Base-by-base conservation (phyloP, 2,329 filamentous ascomycete species). In the Colletotrichum sp. region DNA sequence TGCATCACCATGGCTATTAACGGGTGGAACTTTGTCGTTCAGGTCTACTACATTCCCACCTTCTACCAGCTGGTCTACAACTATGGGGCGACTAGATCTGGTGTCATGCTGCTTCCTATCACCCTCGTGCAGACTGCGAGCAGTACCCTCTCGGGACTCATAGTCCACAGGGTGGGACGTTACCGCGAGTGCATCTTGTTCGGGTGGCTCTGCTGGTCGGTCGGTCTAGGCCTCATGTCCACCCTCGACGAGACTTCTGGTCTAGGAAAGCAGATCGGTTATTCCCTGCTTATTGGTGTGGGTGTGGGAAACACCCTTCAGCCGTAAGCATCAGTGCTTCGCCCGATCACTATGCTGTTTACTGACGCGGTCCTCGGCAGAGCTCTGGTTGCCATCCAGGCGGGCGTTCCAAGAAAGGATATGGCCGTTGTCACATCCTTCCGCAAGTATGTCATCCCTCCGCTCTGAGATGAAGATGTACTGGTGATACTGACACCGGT, bases 1-100 rank as follows among this genome's bases (percentile, higher is more conserved):
- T 90, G 88, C 76, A 77, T 91, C 26, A 90, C 89, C 18, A 90
- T 90, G 88, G 88, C 89, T 34, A 87, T 91, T 79, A 91, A 91
- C 67, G 90, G 90, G 5, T 91, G 90, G 90, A 91, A 91, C 78
- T 91, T 91, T 71, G 84, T 91, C 30, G 87, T 90, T 18, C 90
- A 91, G 77, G 83, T 90, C 9, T 89, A 89, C 77, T 89, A 86
- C 72, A 85, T 88, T 6, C 86, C 86, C 0, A 83, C 85, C 2
- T 88, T 88, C 77, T 88, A 89, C 77, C 88, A 88, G 69, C 84
- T 88, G 9, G 85, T 83, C 2, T 88, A 87, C 70, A 84, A 82
- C 26, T 88, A 87, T 77, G 85, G 83, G 0, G 84, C 85, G 2
- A 87, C 86, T 5, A 85, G 83, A 62, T 82, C 86, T 0, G 86